These are phyloP conservation scores for Exserohilum turcica DNA, from an alignment of 2,329 filamentous ascomycete species.

Conservation along the genomic window DNA sequence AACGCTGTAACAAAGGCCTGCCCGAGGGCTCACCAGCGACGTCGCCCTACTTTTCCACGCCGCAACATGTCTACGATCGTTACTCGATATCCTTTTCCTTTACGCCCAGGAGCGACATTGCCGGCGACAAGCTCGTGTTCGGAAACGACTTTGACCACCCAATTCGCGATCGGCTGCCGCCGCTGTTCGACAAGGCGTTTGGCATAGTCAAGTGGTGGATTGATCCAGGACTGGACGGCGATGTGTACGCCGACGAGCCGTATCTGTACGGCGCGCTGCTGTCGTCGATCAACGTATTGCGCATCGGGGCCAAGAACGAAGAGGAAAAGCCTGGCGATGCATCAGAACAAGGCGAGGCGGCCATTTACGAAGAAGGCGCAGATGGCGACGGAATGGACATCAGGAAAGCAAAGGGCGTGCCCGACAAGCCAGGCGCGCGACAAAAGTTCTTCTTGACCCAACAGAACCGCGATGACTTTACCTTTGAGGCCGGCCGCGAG, in stretches of 20 bases:
- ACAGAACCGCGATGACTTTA: slow-evolving; percentile 60
- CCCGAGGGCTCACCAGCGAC: slow-evolving; percentile 70
- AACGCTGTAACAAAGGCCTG: slow-evolving; percentile 64
- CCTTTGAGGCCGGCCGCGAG: slow-evolving; percentile 65
- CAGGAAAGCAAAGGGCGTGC: slow-evolving; percentile 49
- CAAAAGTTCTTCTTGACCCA: slow-evolving; percentile 67
- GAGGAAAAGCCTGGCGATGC: slow-evolving; percentile 40
- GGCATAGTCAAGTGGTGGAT: slow-evolving; percentile 87
- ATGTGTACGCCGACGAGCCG: slow-evolving; percentile 84
- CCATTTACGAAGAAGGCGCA: slow-evolving; percentile 60
- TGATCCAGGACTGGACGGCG: slow-evolving; percentile 87
- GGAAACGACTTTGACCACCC: slow-evolving; percentile 95
- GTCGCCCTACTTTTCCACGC: slow-evolving; percentile 76
- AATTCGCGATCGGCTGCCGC: slow-evolving; percentile 82
- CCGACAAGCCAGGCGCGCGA: slow-evolving; percentile 51
- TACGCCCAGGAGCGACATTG: slow-evolving; percentile 69
- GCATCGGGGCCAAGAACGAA: slow-evolving; percentile 60
- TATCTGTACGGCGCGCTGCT: slow-evolving; percentile 84
- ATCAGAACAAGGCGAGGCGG: slow-evolving; percentile 52
- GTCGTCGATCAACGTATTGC: slow-evolving; percentile 77
- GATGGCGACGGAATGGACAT: slow-evolving; percentile 51
- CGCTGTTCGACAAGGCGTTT: slow-evolving; percentile 83
- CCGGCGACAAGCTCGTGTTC: slow-evolving; percentile 78
- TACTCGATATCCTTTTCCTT: slow-evolving; percentile 85
- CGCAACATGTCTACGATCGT: slow-evolving; percentile 74